A percentile compares a stretch with the other conserved stretches of the same genome.
phyloP scores from a whole-genome alignment of 129 eudicot species.

The Chrysanthemum makinoi region DNA sequence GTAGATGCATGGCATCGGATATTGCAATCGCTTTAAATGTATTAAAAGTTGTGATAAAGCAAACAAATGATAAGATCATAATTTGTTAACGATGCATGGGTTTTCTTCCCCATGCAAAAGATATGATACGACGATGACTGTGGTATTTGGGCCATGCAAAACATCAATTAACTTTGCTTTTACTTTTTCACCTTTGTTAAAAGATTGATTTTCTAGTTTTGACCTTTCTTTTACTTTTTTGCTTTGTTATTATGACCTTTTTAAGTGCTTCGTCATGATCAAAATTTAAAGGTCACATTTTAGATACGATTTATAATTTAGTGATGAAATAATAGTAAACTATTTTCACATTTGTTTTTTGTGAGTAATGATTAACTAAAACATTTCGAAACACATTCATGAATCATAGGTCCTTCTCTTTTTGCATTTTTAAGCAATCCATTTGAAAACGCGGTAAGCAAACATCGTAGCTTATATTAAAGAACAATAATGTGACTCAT shows the following conservation, averaged over 20 bases:
- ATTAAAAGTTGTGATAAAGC: conserved; percentile 28
- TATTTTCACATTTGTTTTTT: too few relatives aligned
- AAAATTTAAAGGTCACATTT: background rate
- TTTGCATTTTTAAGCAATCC: too few relatives aligned
- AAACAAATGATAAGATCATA: conserved; percentile 32
- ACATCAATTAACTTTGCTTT: conserved; percentile 8
- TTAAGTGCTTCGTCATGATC: background rate
- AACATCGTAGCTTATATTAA: too few relatives aligned
- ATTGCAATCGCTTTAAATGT: conserved; percentile 20
- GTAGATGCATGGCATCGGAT: conserved; percentile 20
- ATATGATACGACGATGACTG: conserved; percentile 29
- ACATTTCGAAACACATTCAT: too few relatives aligned
- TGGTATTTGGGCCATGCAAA: conserved; percentile 31
- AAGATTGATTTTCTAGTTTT: conserved; percentile 23
- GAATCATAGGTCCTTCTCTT: too few relatives aligned
- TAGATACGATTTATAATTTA: background rate
- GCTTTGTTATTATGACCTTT: background rate
- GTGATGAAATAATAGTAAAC: too few relatives aligned
- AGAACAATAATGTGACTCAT: too few relatives aligned
- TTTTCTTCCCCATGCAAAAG: conserved; percentile 31
- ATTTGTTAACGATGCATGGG: conserved; percentile 39
- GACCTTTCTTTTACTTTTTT: conserved; percentile 26
- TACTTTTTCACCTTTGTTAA: conserved; percentile 21
- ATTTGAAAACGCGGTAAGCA: too few relatives aligned
- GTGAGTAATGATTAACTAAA: too few relatives aligned